A percentile compares a stretch with the other conserved stretches of the same genome.
Evolutionary conservation across 2,329 filamentous ascomycete species (phyloP).

Genomic region (Fusarium oligoseptatum): DNA sequence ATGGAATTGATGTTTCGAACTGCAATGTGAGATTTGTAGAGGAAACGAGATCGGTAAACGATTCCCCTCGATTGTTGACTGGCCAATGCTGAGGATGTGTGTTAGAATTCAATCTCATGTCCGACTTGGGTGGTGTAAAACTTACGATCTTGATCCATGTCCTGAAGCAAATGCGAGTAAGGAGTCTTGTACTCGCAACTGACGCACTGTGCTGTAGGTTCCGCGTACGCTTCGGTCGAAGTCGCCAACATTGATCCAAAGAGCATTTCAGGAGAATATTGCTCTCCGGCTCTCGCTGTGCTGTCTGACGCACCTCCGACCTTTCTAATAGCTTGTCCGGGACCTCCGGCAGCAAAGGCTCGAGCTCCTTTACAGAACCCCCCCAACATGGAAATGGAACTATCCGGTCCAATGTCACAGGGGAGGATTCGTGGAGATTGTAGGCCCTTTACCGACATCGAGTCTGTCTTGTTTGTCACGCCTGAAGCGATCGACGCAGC

Average conservation of each 20-base stretch:
- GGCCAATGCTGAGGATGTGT: slow-evolving; percentile 46
- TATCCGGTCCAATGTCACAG: slow-evolving; percentile 48
- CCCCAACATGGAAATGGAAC: slow-evolving; percentile 52
- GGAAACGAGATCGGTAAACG: slow-evolving; percentile 56
- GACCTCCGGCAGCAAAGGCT: slow-evolving; percentile 52
- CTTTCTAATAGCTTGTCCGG: slow-evolving; percentile 54
- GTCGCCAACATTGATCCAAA: slow-evolving; percentile 28
- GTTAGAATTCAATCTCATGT: neutral
- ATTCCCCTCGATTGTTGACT: slow-evolving; percentile 52
- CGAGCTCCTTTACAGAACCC: slow-evolving; percentile 57
- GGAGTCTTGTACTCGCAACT: slow-evolving; percentile 44
- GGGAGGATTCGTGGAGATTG: neutral
- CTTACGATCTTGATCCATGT: slow-evolving; percentile 49
- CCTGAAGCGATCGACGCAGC: neutral
- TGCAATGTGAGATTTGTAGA: slow-evolving; percentile 59
- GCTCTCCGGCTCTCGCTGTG: neutral
- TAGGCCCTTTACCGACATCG: neutral
- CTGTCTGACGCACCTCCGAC: slow-evolving; percentile 37
- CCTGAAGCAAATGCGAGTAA: slow-evolving; percentile 50
- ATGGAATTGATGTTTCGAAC: slow-evolving; percentile 47
- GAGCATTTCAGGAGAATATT: slow-evolving; percentile 14
- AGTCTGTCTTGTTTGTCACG: slow-evolving; percentile 4
- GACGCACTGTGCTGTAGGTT: slow-evolving; percentile 41
- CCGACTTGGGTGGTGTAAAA: neutral
- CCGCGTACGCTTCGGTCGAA: slow-evolving; percentile 25